phyloP scores from a whole-genome alignment of 805 yeast genomes.

The Candida ponderosae region DNA sequence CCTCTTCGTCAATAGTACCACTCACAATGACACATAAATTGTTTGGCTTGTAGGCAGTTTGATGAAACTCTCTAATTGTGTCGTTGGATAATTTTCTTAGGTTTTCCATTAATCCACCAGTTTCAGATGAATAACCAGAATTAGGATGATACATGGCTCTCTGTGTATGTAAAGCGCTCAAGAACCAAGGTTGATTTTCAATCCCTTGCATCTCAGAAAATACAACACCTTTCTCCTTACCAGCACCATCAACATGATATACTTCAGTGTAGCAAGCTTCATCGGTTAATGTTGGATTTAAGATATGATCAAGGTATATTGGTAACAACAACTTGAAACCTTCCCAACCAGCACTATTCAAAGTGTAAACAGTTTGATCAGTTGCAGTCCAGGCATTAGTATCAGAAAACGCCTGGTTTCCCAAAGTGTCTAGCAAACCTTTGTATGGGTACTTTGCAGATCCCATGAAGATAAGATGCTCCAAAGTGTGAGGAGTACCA shows the following conservation, averaged over 20 bases:
- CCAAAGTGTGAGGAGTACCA: constrained; percentile 94
- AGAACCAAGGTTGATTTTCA: constrained; percentile 70
- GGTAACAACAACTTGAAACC: constrained; percentile 84
- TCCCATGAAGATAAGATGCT: constrained; percentile 93
- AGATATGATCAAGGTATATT: constrained; percentile 79
- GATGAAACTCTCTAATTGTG: constrained; percentile 71
- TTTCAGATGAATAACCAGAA: constrained; percentile 87
- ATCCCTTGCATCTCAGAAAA: constrained; percentile 96
- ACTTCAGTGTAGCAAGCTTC: constrained; percentile 92
- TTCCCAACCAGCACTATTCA: constrained; percentile 93
- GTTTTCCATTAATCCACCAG: constrained; percentile 83
- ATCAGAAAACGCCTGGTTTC: constrained; percentile 72
- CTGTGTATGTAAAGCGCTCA: constrained; percentile 52
- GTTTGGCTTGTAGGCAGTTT: constrained; percentile 65
- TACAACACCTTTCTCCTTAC: constrained; percentile 92
- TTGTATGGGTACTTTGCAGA: constrained; percentile 83
- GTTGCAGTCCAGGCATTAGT: constrained; percentile 98
- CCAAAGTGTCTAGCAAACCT: constrained; percentile 81
- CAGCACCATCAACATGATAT: constrained; percentile 86
- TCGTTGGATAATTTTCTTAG: constrained; percentile 66
- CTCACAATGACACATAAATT: constrained; percentile 76
- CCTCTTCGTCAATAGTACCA: constrained; percentile 79
- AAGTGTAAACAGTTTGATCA: constrained; percentile 90
- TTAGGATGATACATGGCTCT: constrained; percentile 42
- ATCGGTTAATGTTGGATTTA: constrained; percentile 80